Percentiles rank a stretch among this genome's conserved stretches.
phyloP scores from a whole-genome alignment of 768 basidiomycete genomes.

The Russula earlei region DNA sequence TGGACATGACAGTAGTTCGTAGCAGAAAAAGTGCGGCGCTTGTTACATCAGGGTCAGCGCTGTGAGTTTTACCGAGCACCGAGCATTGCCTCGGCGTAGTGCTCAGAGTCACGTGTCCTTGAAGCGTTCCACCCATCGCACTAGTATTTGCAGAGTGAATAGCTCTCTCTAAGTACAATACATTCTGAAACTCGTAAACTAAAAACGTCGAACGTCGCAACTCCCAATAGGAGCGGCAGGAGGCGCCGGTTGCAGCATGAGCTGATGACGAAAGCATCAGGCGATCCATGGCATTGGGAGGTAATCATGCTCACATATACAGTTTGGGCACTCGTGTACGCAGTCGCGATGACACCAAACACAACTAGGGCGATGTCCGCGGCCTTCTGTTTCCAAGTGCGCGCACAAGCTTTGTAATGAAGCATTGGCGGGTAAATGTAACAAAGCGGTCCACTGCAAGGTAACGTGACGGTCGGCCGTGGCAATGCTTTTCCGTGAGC shows the following conservation, averaged over 20 bases:
- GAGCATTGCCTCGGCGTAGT: too few relatives aligned
- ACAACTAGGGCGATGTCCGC: conserved; percentile 63
- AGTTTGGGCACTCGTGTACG: conserved; percentile 78
- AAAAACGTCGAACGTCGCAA: background rate
- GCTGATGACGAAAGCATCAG: conserved; percentile 1
- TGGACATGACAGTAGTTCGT: conserved; percentile 7
- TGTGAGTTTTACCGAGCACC: too few relatives aligned
- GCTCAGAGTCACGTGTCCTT: too few relatives aligned
- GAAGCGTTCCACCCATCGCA: too few relatives aligned
- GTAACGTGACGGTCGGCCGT: background rate
- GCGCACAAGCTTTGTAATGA: conserved; percentile 80
- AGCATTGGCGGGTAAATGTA: conserved; percentile 92
- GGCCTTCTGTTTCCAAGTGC: conserved; percentile 53
- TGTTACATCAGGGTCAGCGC: background rate
- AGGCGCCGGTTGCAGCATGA: conserved; percentile 11
- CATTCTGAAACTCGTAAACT: background rate
- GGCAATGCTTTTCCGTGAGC: background rate
- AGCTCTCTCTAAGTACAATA: too few relatives aligned
- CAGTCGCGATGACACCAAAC: conserved; percentile 63
- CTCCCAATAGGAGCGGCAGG: conserved; percentile 12
- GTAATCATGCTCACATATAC: conserved; percentile 40
- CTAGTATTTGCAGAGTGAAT: too few relatives aligned
- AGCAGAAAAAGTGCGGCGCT: background rate
- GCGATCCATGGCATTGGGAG: background rate
- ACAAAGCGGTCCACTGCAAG: conserved; percentile 75